Conservation (phyloP, 2,329 filamentous ascomycete species). For the Geoglossum cookeanum region DNA sequence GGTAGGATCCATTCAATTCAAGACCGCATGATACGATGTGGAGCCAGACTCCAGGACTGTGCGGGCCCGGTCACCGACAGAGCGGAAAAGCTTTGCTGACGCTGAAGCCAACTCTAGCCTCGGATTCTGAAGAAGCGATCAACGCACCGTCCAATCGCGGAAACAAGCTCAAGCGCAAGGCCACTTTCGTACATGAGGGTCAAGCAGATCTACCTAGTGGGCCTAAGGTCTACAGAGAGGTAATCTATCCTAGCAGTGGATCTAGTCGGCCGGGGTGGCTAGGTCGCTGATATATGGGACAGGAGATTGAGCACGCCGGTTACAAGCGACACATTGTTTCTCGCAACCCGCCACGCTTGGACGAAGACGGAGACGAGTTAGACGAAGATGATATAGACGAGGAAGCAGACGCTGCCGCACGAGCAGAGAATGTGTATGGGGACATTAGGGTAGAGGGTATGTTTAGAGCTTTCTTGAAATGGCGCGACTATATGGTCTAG, state of each 20-base stretch:
- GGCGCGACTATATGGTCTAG: background rate
- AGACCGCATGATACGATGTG: background rate
- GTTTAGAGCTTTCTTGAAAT: background rate
- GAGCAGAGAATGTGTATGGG: conserved; percentile 55
- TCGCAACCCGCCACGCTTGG: conserved; percentile 51
- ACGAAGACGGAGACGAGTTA: conserved; percentile 61
- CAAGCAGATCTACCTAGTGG: conserved; percentile 47
- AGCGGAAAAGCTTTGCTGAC: conserved; percentile 5
- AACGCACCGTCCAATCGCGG: conserved; percentile 53
- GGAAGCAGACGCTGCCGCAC: conserved; percentile 41
- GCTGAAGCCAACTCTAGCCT: conserved; percentile 32
- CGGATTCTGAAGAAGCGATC: conserved; percentile 58
- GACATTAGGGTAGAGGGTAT: conserved; percentile 52
- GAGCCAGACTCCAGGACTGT: conserved; percentile 1
- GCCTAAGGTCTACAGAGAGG: conserved; percentile 52
- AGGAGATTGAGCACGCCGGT: conserved; percentile 57
- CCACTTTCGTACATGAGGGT: conserved; percentile 50
- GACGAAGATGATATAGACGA: conserved; percentile 54
- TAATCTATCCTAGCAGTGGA: conserved; percentile 16
- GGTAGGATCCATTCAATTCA: conserved; percentile 24
- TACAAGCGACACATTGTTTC: conserved; percentile 54
- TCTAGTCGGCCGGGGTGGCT: background rate
- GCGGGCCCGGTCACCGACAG: conserved; percentile 13
- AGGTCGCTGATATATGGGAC: background rate
- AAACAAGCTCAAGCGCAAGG: conserved; percentile 59